These are phyloP conservation scores for Allium fistulosum DNA, from an alignment of 106 monocot genomes.

Conservation along the genomic window DNA sequence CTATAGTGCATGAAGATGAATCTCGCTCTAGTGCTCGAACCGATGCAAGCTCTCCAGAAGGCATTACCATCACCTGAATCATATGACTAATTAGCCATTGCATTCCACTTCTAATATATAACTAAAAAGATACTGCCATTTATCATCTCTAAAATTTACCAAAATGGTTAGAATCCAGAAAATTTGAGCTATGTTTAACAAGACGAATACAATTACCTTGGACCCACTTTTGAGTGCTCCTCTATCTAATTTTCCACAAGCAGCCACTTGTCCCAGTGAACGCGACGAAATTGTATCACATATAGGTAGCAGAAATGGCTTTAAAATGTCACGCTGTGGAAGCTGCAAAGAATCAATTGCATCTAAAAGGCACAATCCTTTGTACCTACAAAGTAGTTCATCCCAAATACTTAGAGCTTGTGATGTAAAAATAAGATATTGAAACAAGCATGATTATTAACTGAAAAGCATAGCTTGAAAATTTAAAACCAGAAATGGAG, in stretches of 20 bases:
- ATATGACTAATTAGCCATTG: background rate
- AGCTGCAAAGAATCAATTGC: conserved; percentile 60
- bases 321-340: conserved; percentile 51
- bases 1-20: conserved; percentile 38
- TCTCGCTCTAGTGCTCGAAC: conserved; percentile 62
- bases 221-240: conserved; percentile 78
- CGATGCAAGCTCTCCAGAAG: conserved; percentile 49
- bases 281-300: conserved; percentile 73
- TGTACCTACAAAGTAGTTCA: conserved; percentile 46
- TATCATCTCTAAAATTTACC: too few relatives aligned
- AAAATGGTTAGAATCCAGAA: background rate
- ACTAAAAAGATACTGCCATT: background rate
- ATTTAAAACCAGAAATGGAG: background rate
- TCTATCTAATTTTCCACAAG: conserved; percentile 80
- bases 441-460: background rate
- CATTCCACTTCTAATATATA: background rate
- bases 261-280: conserved; percentile 56
- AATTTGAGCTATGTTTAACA: background rate
- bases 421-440: background rate
- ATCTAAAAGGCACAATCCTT: conserved; percentile 60
- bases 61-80: conserved; percentile 78
- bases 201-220: conserved; percentile 36
- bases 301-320: conserved; percentile 80
- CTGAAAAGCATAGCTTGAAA: background rate
- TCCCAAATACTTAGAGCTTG: background rate